These are phyloP conservation scores for Theileria parva DNA, from an alignment of 169 alveolate genomes.

Conservation along the genomic window DNA sequence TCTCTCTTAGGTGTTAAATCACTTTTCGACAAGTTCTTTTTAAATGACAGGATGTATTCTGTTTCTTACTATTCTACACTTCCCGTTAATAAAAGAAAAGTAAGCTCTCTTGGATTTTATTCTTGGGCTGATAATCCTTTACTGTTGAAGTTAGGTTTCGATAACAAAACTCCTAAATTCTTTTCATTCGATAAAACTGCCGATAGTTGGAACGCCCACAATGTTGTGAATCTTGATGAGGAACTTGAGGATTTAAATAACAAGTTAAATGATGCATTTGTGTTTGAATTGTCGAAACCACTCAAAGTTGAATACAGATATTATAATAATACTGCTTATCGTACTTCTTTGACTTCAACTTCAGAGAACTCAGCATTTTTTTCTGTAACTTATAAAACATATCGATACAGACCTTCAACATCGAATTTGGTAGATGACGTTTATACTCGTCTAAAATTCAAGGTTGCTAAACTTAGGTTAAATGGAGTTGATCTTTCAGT, in stretches of 20 bases:
- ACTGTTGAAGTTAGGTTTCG: not conserved
- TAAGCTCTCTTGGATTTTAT: not conserved
- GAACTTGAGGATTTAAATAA: not conserved
- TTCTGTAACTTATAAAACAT: not conserved
- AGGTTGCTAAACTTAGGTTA: not conserved
- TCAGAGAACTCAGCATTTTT: not conserved
- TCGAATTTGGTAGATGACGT: not conserved
- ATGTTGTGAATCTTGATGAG: slow-evolving; percentile 4
- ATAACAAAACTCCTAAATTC: not conserved
- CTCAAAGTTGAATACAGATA: not conserved
- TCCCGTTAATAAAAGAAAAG: not conserved
- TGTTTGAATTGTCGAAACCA: slow-evolving; percentile 2
- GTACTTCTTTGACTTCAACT: not conserved
- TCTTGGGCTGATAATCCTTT: not conserved
- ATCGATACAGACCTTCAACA: not conserved
- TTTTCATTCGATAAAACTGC: not conserved
- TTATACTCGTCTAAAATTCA: not conserved
- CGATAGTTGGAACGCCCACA: not conserved
- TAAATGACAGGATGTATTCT: not conserved
- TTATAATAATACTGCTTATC: not conserved
- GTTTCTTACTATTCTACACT: not conserved
- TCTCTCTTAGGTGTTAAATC: not conserved
- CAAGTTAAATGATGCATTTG: not conserved
- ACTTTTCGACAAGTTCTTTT: not conserved
- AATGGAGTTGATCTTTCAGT: not conserved